A percentile compares a stretch with the other conserved stretches of the same genome.
Conservation (phyloP, 805 yeast species). For the Schwanniomyces sp. region DNA sequence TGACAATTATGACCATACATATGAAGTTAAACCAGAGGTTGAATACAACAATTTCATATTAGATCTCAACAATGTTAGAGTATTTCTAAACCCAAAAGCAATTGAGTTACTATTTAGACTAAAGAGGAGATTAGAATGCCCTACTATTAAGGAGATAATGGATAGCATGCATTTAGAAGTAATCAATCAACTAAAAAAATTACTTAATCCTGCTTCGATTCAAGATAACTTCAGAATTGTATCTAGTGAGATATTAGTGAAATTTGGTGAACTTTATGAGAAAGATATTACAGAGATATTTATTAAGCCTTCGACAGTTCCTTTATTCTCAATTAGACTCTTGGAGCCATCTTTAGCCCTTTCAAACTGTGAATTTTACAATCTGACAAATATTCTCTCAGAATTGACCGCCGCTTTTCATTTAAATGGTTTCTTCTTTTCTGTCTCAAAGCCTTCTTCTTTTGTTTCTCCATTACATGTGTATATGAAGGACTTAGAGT, state of each 20-base stretch:
- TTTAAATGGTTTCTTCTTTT: conserved; percentile 22
- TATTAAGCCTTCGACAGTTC: conserved; percentile 27
- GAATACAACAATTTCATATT: conserved; percentile 57
- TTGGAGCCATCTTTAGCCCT: conserved; percentile 36
- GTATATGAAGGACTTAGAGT: conserved; percentile 31
- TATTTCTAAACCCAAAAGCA: conserved; percentile 46
- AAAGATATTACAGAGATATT: conserved; percentile 16
- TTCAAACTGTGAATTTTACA: conserved; percentile 12
- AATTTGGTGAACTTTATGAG: conserved; percentile 33
- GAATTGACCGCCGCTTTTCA: conserved; percentile 30
- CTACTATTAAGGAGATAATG: conserved; percentile 49
- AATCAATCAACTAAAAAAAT: conserved; percentile 41
- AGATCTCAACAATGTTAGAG: conserved; percentile 52
- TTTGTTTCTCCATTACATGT: conserved; percentile 13
- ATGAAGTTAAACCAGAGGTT: conserved; percentile 32
- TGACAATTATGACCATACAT: conserved; percentile 30
- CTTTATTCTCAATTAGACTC: conserved; percentile 26
- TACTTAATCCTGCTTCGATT: conserved; percentile 29
- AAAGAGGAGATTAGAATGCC: conserved; percentile 28
- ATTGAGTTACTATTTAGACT: conserved; percentile 39
- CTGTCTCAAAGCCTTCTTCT: conserved; percentile 22
- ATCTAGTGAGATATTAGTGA: conserved; percentile 43
- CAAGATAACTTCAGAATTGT: conserved; percentile 47
- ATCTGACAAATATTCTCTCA: not conserved
- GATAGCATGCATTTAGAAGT: conserved; percentile 68